Evolutionary conservation across 148 eudicot species (phyloP), one percentile per base, ranked within the genome.

Genomic region (Fagopyrum esculentum): DNA sequence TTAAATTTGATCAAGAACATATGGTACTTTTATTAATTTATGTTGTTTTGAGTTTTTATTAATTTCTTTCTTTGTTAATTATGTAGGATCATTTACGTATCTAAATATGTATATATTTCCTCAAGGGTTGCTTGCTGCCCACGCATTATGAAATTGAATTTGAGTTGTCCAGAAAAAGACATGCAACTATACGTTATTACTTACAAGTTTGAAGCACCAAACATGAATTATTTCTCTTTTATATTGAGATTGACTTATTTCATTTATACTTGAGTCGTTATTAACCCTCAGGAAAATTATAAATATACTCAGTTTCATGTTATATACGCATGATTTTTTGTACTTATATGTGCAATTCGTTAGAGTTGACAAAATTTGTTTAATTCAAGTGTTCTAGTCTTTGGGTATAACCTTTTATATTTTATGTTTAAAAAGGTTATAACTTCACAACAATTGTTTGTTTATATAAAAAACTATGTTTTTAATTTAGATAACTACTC

Each of bases 101-200:
- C 40, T 35, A 35, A 35, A 35, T 13, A 61, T 61, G 30, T 26
- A 29, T 29, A 22, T 57, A 22, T 57, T 61, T 26, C 22, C 43
- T 26, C 68, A 43, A 61, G 68, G 68, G 68, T 29, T 9, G 5
- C 15, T 9, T 9, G 68, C 68, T 61, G 26, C 44, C 64, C 9
- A 57, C 29, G 64, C 64, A 57, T 19, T 30, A 17, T 57, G 64
- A 57, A 57, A 57, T 4, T 19, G 22, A 55, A n/a, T 16, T 55
- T 16, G 60, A 55, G 68, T 61, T 61, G 68, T 26, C 68, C 43
- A 61, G 68, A 61, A 26, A 61, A 26, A 26, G 68, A 61, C 66
- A 60, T 60, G 66, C 66, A 60, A 60, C 66, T 60, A 60, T 60
- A 19, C 2, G 44, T 61, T 61, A 43, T 57, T 57, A 57, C 63